Base-by-base conservation (phyloP, 2,329 filamentous ascomycete genomes). In the Purpureocillium lavendulum region DNA sequence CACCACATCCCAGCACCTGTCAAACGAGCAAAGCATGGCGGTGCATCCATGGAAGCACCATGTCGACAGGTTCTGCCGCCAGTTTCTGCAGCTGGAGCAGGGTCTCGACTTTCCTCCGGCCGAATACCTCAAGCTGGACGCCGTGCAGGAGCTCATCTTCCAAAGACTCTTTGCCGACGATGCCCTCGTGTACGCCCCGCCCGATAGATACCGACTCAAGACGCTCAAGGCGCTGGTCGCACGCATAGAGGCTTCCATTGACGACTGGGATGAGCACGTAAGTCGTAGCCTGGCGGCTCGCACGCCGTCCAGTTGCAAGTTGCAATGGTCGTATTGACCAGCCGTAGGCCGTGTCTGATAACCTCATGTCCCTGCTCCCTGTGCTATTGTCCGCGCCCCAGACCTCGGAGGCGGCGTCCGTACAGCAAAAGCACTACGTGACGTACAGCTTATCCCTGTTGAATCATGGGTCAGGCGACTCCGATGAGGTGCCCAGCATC, bases 181-280 rank as follows among this genome's bases (percentile, higher is more conserved):
- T 32, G 66, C 62, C 1, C 54, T 78, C 36, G 59, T 65, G 36
- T 72, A 75, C 50, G 65, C 75, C 7, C 84, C 84, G 14, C 82
- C 85, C 7, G 65, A 70, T 15, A 67, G 80, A 38, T 94, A 94
- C 55, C 78, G 80, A 48, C 61, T 83, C 13, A 74, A 78, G 43
- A 74, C 87, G 1, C 61, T 96, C 38, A 95, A 94, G 57, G 67
- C 77, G 45, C 69, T 96, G 28, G 65, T 87, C 11, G 62, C 69
- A 7, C 75, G 69, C 41, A 80, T 95, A 38, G 87, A 95, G 59
- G 65, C 70, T 24, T 76, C 82, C 28, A 87, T 94, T 35, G 70
- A 77, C 41, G 80, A 95, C 58, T 89, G 87, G 61, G 85, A 95
- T 50, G 72, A 86, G 70, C 79, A 94, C 82, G 89, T 94, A 82